Evolutionary conservation across 1,284 basidiomycete genomes (phyloP).

Genomic region (Ceratobasidium papillatum): DNA sequence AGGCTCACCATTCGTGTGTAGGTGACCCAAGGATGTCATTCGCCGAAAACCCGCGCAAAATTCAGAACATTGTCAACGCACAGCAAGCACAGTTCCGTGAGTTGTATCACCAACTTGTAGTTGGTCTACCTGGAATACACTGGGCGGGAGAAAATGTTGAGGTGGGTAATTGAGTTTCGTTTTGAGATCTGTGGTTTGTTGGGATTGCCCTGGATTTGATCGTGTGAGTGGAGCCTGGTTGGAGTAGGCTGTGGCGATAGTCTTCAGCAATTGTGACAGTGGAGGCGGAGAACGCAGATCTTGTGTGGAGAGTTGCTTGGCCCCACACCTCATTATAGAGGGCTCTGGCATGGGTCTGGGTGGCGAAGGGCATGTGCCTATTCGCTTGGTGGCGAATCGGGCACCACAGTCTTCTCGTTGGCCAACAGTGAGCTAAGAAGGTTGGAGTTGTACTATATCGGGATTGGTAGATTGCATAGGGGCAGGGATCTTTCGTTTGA

Average conservation of each 20-base stretch:
- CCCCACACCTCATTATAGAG: slow-evolving; percentile 21
- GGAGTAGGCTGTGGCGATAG: slow-evolving; percentile 19
- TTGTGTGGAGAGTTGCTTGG: neutral
- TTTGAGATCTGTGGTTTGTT: slow-evolving; percentile 38
- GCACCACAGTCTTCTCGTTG: neutral
- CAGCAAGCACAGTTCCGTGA: slow-evolving; percentile 86
- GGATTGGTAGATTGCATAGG: neutral
- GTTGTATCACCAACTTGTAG: slow-evolving; percentile 82
- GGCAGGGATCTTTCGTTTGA: neutral
- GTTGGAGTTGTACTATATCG: slow-evolving; percentile 28
- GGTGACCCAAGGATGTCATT: slow-evolving; percentile 93
- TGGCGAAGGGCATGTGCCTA: neutral
- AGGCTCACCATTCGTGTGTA: neutral
- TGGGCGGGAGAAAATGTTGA: slow-evolving; percentile 60
- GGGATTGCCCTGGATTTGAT: slow-evolving; percentile 46
- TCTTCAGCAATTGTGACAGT: slow-evolving; percentile 13
- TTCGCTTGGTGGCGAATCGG: slow-evolving; percentile 35
- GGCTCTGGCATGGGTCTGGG: neutral
- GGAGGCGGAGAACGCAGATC: neutral
- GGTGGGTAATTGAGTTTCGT: slow-evolving; percentile 11
- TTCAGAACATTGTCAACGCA: slow-evolving; percentile 89
- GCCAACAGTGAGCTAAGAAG: neutral
- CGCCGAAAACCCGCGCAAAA: slow-evolving; percentile 93
- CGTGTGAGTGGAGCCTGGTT: slow-evolving; percentile 15
- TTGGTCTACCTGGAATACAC: slow-evolving; percentile 77